Conservation (phyloP, 1,139 yeast genomes). For the Zygoascus sp. region DNA sequence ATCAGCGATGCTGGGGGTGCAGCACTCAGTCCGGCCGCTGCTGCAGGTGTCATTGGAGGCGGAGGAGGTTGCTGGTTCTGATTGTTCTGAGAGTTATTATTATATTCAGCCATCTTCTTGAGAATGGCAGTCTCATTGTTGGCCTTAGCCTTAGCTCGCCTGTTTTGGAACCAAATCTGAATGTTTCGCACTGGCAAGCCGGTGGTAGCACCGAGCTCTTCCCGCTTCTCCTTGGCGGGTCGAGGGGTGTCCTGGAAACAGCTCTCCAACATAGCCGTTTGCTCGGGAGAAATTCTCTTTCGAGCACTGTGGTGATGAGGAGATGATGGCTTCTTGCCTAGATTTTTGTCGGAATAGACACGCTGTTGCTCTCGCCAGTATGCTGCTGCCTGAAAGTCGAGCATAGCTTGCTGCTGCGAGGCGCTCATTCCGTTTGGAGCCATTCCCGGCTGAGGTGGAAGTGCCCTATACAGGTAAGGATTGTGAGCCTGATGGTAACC, state of each 20-base stretch:
- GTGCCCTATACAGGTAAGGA: slow-evolving; percentile 1
- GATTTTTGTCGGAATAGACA: neutral
- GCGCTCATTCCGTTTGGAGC: neutral
- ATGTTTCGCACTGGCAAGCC: slow-evolving; percentile 30
- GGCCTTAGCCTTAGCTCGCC: slow-evolving; percentile 31
- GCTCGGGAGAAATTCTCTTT: slow-evolving; percentile 29
- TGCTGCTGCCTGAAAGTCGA: slow-evolving; percentile 4
- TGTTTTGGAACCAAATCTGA: slow-evolving; percentile 35
- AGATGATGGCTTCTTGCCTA: slow-evolving; percentile 1
- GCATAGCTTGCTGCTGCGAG: slow-evolving; percentile 1
- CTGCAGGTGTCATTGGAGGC: slow-evolving; percentile 5
- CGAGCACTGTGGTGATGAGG: slow-evolving; percentile 17
- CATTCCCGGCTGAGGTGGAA: neutral
- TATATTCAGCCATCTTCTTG: slow-evolving; percentile 15
- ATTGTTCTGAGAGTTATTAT: neutral
- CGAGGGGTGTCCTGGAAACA: slow-evolving; percentile 30
- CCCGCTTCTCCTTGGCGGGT: slow-evolving; percentile 30
- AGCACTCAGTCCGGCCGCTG: slow-evolving; percentile 4
- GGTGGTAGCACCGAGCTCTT: slow-evolving; percentile 25
- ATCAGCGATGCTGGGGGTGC: neutral
- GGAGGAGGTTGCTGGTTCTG: neutral
- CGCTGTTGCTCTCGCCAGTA: slow-evolving; percentile 6
- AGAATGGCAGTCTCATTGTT: slow-evolving; percentile 22
- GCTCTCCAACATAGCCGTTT: slow-evolving; percentile 27
- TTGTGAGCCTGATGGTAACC: neutral